Conservation (phyloP, 106 monocot species). For the Posidonia australis region DNA sequence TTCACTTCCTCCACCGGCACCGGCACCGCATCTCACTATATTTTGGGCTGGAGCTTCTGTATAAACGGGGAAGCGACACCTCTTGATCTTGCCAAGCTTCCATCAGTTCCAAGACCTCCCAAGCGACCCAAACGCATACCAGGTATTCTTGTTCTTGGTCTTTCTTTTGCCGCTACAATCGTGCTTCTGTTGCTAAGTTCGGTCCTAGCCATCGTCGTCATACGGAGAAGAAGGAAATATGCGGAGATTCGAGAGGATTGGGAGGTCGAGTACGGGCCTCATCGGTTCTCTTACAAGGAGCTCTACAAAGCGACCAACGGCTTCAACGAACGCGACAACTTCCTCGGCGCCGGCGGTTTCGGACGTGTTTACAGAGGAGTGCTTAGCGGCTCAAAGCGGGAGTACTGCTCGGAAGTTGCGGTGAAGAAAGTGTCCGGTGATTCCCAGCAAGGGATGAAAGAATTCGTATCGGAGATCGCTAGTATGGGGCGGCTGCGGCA, state of each 20-base stretch:
- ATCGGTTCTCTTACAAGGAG: constrained; percentile 7
- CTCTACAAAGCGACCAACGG: constrained; percentile 15
- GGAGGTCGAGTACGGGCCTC: constrained; percentile 15
- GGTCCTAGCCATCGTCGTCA: background rate
- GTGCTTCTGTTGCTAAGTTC: background rate
- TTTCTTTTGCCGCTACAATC: no score
- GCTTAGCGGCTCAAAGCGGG: background rate
- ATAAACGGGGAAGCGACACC: constrained; percentile 1
- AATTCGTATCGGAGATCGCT: constrained; percentile 21
- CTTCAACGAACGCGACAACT: constrained; percentile 1
- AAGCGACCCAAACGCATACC: no score
- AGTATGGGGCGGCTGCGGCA: constrained; percentile 18
- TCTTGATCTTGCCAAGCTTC: background rate
- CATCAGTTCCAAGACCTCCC: background rate
- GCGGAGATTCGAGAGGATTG: constrained; percentile 11
- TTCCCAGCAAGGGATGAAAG: constrained; percentile 16
- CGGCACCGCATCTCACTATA: constrained; percentile 2
- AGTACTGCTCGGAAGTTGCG: background rate
- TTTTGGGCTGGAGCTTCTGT: constrained; percentile 15
- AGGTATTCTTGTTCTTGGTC: no score
- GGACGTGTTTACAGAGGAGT: constrained; percentile 23
- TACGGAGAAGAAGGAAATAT: background rate
- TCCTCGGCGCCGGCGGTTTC: constrained; percentile 18
- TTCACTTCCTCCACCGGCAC: constrained; percentile 7
- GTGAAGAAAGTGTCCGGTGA: constrained; percentile 19